Evolutionary conservation across 805 yeast genomes (phyloP), one percentile per base, ranked within the genome.

Genomic region (Saturnispora bothae): DNA sequence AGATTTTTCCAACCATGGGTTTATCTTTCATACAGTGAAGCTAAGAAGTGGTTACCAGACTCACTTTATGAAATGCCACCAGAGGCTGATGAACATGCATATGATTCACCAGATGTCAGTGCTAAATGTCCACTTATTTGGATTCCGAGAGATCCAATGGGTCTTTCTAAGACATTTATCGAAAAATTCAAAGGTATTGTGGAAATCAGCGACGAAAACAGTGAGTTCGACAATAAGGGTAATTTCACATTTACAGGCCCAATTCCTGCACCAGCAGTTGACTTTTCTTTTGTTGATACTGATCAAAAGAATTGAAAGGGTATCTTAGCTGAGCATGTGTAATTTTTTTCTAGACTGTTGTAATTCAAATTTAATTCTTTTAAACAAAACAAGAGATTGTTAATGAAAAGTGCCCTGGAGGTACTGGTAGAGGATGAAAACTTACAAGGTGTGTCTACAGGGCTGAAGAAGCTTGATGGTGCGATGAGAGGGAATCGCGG

Each of bases 121-220:
- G 79, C 79, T 0, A 56, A 65, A 32, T 71, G 83, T 48, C 94
- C 95, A 2, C 65, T 67, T n/a, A 61, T 89, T 16, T 89, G 98
- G 98, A 74, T 89, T 51, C 94, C 96, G n/a, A 64, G 65, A 41
- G 98, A 89, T 56, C 79, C 83, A 8, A 73, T 76, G 71, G 97
- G 97, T 1, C 70, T 84, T 48, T 81, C 95, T 1, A 60, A 65
- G 2, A 54, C 51, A 12, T 76, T 78, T 49, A 76, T 82, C 17
- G 69, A 68, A 28, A 64, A 73, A 30, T 67, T 83, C 36, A 55
- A 63, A 16, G 69, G 66, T 1, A 64, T 75, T 6, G 71, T 85
- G 34, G 67, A 70, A 14, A 75, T 83, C 36, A 65, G 73, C 39
- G 94, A 86, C 53, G 76, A 69, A 33, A 78, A 79, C 47, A 73